Conservation (phyloP, 2,329 filamentous ascomycete genomes). For the Nannizziopsis arthrosporioides region DNA sequence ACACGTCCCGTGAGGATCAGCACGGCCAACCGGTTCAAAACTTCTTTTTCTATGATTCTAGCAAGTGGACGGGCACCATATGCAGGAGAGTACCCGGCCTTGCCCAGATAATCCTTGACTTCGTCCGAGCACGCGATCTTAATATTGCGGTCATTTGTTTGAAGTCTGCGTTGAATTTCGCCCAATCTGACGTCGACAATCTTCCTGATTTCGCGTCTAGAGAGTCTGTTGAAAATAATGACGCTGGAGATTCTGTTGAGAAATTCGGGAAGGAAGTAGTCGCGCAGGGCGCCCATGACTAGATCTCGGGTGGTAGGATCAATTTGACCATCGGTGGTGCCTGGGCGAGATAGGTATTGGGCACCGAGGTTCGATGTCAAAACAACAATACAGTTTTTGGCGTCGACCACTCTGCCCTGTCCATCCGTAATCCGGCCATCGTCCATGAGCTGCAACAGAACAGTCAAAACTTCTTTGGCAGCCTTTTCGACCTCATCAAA, state of each 20-base stretch:
- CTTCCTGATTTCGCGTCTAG: slow-evolving; percentile 75
- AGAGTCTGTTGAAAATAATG: slow-evolving; percentile 97
- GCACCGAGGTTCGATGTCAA: slow-evolving; percentile 98
- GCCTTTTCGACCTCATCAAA: slow-evolving; percentile 99
- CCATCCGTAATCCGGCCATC: slow-evolving; percentile 97
- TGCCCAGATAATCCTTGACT: slow-evolving; percentile 86
- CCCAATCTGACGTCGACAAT: slow-evolving; percentile 82
- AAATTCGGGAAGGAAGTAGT: slow-evolving; percentile 97
- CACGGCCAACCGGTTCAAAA: slow-evolving; percentile 84
- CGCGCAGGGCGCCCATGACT: slow-evolving; percentile 79
- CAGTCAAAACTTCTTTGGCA: slow-evolving; percentile 91
- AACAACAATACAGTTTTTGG: slow-evolving; percentile 96
- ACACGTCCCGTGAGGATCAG: slow-evolving; percentile 78
- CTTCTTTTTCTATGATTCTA: slow-evolving; percentile 90
- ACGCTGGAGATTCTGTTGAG: slow-evolving; percentile 93
- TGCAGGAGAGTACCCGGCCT: slow-evolving; percentile 83
- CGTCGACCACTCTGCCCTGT: slow-evolving; percentile 87
- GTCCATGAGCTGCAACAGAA: slow-evolving; percentile 98
- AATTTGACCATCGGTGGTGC: slow-evolving; percentile 68
- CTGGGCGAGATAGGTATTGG: slow-evolving; percentile 75
- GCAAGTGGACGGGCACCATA: slow-evolving; percentile 86
- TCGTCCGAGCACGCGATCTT: slow-evolving; percentile 68
- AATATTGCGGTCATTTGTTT: slow-evolving; percentile 73
- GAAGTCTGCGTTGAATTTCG: slow-evolving; percentile 88
- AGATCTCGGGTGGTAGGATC: slow-evolving; percentile 76